Conservation (phyloP, 176 grass and related monocot species). For the Chrysopogon serrulatus region DNA sequence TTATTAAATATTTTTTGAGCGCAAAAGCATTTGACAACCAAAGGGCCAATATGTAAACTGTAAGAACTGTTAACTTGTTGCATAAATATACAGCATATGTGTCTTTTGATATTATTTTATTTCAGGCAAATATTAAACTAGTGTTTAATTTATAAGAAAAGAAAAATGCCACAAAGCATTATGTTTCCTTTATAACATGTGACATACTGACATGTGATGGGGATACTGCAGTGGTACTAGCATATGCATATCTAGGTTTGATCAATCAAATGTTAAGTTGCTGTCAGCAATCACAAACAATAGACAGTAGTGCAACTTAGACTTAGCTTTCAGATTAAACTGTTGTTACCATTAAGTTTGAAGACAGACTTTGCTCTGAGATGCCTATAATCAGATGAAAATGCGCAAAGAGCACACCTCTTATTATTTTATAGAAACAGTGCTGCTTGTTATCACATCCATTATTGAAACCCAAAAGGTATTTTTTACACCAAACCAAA, state of each 20-base stretch:
- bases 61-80: conserved; percentile 7
- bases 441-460: neutral
- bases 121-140: neutral
- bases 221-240: neutral
- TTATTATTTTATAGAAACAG: neutral
- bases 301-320: neutral
- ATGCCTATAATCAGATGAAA: neutral
- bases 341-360: neutral
- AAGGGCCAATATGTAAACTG: conserved; percentile 1
- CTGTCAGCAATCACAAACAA: neutral
- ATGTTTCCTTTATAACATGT: neutral
- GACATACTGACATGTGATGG: neutral
- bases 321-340: neutral
- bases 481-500: neutral
- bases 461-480: neutral
- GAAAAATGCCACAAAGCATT: neutral
- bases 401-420: neutral
- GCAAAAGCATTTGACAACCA: neutral
- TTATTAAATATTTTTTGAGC: neutral
- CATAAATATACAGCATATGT: neutral
- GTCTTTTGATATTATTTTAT: neutral
- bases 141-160: neutral
- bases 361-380: neutral
- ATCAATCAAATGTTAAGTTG: neutral
- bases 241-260: neutral